Evolutionary conservation across 1,139 yeast species (phyloP).

Genomic region (Zygotorulaspora mrakii): DNA sequence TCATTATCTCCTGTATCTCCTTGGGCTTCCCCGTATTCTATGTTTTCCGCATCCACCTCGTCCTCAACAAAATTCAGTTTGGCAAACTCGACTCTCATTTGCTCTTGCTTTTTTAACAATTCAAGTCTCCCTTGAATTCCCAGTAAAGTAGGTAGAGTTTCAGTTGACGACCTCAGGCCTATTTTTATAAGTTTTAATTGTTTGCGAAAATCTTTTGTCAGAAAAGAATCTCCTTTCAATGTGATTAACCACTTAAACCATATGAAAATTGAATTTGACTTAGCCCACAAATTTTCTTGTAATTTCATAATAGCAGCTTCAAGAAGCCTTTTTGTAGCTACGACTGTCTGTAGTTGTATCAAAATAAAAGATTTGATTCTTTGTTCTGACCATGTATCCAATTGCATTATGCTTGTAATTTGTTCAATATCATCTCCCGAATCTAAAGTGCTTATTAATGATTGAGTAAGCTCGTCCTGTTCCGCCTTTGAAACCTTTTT

Average conservation of each 20-base stretch:
- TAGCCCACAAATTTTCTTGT: slow-evolving; percentile 26
- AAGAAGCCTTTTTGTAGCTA: slow-evolving; percentile 17
- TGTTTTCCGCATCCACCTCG: slow-evolving; percentile 13
- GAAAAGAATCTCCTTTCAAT: slow-evolving; percentile 17
- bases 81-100: slow-evolving; percentile 55
- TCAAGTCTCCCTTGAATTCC: slow-evolving; percentile 84
- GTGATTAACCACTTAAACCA: slow-evolving; percentile 35
- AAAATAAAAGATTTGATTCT: slow-evolving; percentile 27
- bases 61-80: slow-evolving; percentile 19
- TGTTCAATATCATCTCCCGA: slow-evolving; percentile 12
- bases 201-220: slow-evolving; percentile 26
- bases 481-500: slow-evolving; percentile 25
- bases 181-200: slow-evolving; percentile 29
- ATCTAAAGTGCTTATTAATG: slow-evolving; percentile 20
- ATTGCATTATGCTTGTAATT: slow-evolving; percentile 17
- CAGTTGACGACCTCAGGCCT: slow-evolving; percentile 28
- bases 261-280: slow-evolving; percentile 15
- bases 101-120: slow-evolving; percentile 70
- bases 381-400: slow-evolving; percentile 28
- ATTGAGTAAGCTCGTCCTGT: slow-evolving; percentile 23
- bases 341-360: slow-evolving; percentile 18
- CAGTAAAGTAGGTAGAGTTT: slow-evolving; percentile 58
- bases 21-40: slow-evolving; percentile 17
- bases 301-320: slow-evolving; percentile 19
- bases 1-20: slow-evolving; percentile 11